Base-by-base conservation (phyloP, 129 eudicot genomes). In the Cynara cardunculus region DNA sequence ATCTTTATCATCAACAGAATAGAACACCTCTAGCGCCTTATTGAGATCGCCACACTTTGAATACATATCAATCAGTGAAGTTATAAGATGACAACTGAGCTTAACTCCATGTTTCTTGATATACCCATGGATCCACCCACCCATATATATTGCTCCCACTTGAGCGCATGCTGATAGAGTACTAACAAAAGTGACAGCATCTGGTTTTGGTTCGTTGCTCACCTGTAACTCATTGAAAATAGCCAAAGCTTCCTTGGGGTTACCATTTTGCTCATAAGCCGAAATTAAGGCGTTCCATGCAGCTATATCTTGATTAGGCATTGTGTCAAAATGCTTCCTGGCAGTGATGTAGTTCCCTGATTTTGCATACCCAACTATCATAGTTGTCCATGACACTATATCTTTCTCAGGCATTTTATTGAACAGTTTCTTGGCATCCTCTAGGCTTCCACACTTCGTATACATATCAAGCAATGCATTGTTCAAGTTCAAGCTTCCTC, bases 401-500 rank as follows among this genome's bases (percentile, higher is more conserved):
- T 93, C 96, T 77, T 79, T 93, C 67, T 80, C 90, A 27, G 25
- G 72, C 93, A 93, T 90, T 72, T 71, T 73, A 75, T 87, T 89
- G 59, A 92, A 92, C 77, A 88, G 72, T 39, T 73, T 84, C 68
- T 84, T 61, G 2, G 97, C 96, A 7, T 90, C 90, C n/a, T 77
- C 79, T 31, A 84, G 3, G 22, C 89, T 83, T 53, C 97, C 97
- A 75, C 93, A 90, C 80, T 88, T 92, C 62, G 73, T 77, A 73
- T 92, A 92, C 96, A 92, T 92, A 84, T 92, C 97, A 64, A 92
- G 90, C 76, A 90, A 77, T 1, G 91, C 87, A 39, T 92, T 92
- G 26, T 79, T 61, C 79, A 92, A 72, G 44, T 84, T 84, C 70
- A 92, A 76, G 73, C 78, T 73, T 73, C 49, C 68, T 6, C 24